Evolutionary conservation across 805 yeast species (phyloP), one percentile per base, ranked within the genome.

Genomic region (Allodekkera sacchari): DNA sequence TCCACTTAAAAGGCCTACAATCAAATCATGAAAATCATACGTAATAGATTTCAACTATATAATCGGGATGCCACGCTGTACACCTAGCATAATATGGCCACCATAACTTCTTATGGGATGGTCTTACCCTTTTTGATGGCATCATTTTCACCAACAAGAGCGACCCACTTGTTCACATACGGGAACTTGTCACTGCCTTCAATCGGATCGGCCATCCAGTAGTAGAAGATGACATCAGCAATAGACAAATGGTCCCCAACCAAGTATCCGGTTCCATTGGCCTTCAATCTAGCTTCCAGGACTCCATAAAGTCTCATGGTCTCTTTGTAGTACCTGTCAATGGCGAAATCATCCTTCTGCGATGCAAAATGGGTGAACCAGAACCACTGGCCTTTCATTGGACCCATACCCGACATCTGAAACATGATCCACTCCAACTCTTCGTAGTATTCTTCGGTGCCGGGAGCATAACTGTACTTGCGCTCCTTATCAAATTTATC

Each of bases 381-480:
- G 37, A 52, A 48, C 25, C 70, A 71, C 47, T 76, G 82, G 7
- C 83, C 83, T 45, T 68, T 75, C 65, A 67, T 71, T 35, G 83
- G 82, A 20, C 78, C 77, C 26, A 68, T 53, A 7, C 72, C 71
- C 38, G 77, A 74, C 57, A 69, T 64, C 43, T 74, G 79, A 62
- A 72, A 76, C 26, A 62, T 60, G 7, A 68, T 41, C 68, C 77
- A 65, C 39, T 72, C 74, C 42, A 67, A 47, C 47, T 68, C 66
- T 40, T 63, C 65, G 52, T 71, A 77, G 50, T 75, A 77, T 28
- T 52, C 44, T 5, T 45, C 48, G 18, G 73, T 52, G 3, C 59
- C 63, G 6, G 47, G 38, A 18, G 52, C 55, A 38, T 53, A 68
- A 17, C 67, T 60, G 42, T 39, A 65, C 50, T 71, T 69, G 37